Percentiles rank a stretch among this genome's conserved stretches.
Evolutionary conservation across 352 stramenopile genomes (phyloP).

Genomic region (Globisporangium acanthophoron): DNA sequence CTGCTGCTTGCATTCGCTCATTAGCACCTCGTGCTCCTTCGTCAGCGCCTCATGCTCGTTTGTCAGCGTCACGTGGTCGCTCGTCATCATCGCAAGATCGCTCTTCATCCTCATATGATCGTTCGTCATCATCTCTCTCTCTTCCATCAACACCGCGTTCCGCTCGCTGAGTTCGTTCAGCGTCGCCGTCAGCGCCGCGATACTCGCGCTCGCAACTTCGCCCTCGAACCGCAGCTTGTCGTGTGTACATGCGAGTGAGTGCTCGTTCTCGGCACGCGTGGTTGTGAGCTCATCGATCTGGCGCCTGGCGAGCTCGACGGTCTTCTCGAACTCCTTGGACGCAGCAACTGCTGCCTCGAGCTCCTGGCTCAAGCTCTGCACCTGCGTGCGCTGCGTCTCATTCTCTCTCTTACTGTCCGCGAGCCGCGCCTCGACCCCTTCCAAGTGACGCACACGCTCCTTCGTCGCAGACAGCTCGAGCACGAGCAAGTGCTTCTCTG

Average conservation of each 20-base stretch:
- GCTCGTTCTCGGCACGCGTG: slow-evolving; percentile 5
- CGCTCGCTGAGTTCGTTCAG: too few relatives aligned
- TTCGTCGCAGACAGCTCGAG: slow-evolving; percentile 38
- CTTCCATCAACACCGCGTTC: background rate
- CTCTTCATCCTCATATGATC: background rate
- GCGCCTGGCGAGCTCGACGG: background rate
- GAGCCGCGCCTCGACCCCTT: slow-evolving; percentile 31
- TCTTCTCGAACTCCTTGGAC: background rate
- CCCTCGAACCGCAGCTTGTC: slow-evolving; percentile 10
- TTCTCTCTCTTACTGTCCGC: slow-evolving; percentile 8
- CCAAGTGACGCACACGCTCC: slow-evolving; percentile 32
- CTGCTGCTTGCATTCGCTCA: background rate
- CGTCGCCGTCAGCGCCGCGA: slow-evolving; percentile 4
- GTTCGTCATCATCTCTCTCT: background rate
- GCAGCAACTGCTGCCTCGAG: background rate
- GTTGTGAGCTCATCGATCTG: slow-evolving; percentile 8
- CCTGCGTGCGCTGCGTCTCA: slow-evolving; percentile 5
- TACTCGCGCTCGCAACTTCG: background rate
- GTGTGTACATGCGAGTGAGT: slow-evolving; percentile 6
- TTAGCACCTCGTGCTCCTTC: background rate
- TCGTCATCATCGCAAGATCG: background rate
- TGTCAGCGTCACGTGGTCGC: background rate
- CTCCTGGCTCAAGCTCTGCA: background rate
- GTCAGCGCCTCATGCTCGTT: slow-evolving; percentile 1
- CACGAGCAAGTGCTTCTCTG: slow-evolving; percentile 38